Evolutionary conservation across 2,329 filamentous ascomycete species (phyloP).

Genomic region (Venturia nashicola): DNA sequence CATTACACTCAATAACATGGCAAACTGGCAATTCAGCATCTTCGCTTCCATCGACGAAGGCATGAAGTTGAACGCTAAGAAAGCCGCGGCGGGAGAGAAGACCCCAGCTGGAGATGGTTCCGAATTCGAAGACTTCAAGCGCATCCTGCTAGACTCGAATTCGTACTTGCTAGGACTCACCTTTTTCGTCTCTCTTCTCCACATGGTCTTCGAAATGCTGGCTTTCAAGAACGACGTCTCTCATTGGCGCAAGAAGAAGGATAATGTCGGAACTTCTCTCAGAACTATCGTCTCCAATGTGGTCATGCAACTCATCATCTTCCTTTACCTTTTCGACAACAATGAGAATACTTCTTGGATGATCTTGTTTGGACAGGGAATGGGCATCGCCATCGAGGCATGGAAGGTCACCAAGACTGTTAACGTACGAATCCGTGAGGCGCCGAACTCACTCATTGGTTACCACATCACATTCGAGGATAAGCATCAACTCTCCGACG

Average conservation of each 20-base stretch:
- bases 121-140: slow-evolving; percentile 96
- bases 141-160: slow-evolving; percentile 88
- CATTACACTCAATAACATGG: slow-evolving; percentile 70
- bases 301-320: slow-evolving; percentile 93
- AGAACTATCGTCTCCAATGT: slow-evolving; percentile 94
- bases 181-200: slow-evolving; percentile 69
- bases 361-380: slow-evolving; percentile 87
- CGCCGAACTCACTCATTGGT: slow-evolving; percentile 58
- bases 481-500: slow-evolving; percentile 90
- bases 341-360: slow-evolving; percentile 98
- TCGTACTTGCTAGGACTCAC: slow-evolving; percentile 81
- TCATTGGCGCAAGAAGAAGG: slow-evolving; percentile 99
- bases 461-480: slow-evolving; percentile 82
- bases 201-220: slow-evolving; percentile 90
- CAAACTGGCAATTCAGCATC: slow-evolving; percentile 79
- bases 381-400: slow-evolving; percentile 64
- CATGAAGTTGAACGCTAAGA: slow-evolving; percentile 68
- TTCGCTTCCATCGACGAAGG: slow-evolving; percentile 78
- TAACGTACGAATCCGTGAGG: slow-evolving; percentile 66
- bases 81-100: slow-evolving; percentile 60
- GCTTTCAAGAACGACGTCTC: slow-evolving; percentile 96
- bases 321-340: slow-evolving; percentile 94
- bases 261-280: slow-evolving; percentile 91
- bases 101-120: slow-evolving; percentile 72
- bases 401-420: slow-evolving; percentile 98